Evolutionary conservation across 2,329 filamentous ascomycete species (phyloP), one percentile per base, ranked within the genome.

Genomic region (Colletotrichum australisinense): DNA sequence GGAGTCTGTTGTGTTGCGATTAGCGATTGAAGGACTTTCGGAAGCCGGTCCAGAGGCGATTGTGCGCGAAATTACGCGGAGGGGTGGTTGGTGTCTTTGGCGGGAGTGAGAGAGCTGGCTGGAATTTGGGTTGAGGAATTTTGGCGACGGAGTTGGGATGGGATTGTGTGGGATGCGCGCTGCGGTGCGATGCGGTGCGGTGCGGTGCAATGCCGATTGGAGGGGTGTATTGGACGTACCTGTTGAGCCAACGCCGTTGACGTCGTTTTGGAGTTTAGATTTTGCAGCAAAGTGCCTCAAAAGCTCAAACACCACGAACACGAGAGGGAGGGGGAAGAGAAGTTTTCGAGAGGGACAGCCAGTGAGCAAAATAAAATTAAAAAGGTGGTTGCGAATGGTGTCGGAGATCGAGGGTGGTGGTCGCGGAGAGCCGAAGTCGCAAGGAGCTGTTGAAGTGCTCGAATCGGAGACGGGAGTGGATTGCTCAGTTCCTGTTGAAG

Each of bases 391-490:
- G 49, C 46, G 60, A 60, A 53, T 14, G 16, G 49, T 24, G 67
- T 73, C 71, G 71, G 71, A 73, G 71, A 73, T 71, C 60, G 67
- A 73, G 67, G 49, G n/a, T 22, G 67, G 56, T 71, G 67, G 56
- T 66, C 49, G 71, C 67, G 67, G 67, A 73, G 62, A 56, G 71
- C 71, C 71, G 71, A 71, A 71, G 67, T 70, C 67, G 67, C 71
- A 66, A 73, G 55, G 67, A 71, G 67, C 67, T 55, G 60, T 73
- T 73, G 67, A 73, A 73, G 71, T 73, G 71, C 71, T 73, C 70
- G 38, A 30, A 38, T 28, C 35, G 71, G 71, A 73, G 49, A 38
- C 28, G 67, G 14, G 62, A 55, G 56, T 32, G 67, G 49, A 22
- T 65, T 49, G 59, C 67, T 56, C 71, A 46, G 62, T 71, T 71